Evolutionary conservation across 169 alveolate species (phyloP).

Genomic region (Cryptosporidium canis): DNA sequence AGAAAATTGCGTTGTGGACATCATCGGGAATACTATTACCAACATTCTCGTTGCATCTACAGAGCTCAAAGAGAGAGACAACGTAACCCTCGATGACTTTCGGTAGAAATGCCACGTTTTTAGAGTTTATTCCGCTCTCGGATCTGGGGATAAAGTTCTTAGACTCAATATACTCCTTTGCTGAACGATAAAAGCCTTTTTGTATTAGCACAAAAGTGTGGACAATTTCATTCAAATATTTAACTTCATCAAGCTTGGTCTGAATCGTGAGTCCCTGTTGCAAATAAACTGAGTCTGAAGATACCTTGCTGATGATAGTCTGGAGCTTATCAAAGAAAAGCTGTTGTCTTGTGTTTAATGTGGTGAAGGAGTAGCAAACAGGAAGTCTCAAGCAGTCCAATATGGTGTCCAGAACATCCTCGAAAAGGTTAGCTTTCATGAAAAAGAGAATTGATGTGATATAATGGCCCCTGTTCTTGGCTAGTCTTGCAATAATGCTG

Average conservation of each 20-base stretch:
- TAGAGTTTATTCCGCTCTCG: slow-evolving; percentile 20
- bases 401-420: slow-evolving; percentile 30
- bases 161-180: slow-evolving; percentile 60
- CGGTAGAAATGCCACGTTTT: slow-evolving; percentile 24
- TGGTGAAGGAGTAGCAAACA: slow-evolving; percentile 38
- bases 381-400: slow-evolving; percentile 49
- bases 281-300: not conserved
- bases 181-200: slow-evolving; percentile 51
- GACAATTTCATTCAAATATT: slow-evolving; percentile 25
- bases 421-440: slow-evolving; percentile 44
- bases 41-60: slow-evolving; percentile 17
- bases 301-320: slow-evolving; percentile 7
- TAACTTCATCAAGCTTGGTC: slow-evolving; percentile 22
- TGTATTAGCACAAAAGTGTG: slow-evolving; percentile 52
- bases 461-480: slow-evolving; percentile 54
- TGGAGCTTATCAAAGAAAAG: slow-evolving; percentile 67
- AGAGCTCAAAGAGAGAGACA: slow-evolving; percentile 50
- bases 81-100: slow-evolving; percentile 63
- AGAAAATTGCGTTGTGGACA: slow-evolving; percentile 29
- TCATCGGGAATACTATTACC: slow-evolving; percentile 17
- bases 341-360: slow-evolving; percentile 45
- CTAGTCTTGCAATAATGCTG: slow-evolving; percentile 47
- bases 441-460: slow-evolving; percentile 52
- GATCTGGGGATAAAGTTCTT: slow-evolving; percentile 48
- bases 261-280: slow-evolving; percentile 17